Conservation (phyloP, 345 rosid genomes). For the Geranium rotundifolium region DNA sequence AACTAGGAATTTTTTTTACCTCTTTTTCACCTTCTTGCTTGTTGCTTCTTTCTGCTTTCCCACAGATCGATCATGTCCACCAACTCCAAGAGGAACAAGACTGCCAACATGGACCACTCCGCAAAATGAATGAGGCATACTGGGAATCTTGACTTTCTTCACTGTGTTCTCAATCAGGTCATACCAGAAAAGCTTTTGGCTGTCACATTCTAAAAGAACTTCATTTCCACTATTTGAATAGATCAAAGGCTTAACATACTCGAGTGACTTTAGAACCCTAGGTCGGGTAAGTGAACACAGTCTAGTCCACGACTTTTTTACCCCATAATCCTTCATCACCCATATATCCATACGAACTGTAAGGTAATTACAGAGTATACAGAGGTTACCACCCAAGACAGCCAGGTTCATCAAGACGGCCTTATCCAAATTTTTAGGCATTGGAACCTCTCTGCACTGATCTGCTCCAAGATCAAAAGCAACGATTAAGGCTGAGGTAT, state of each 20-base stretch:
- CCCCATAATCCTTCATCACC: slow-evolving; percentile 17
- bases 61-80: too few relatives aligned
- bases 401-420: slow-evolving; percentile 18
- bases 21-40: too few relatives aligned
- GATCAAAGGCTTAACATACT: slow-evolving; percentile 8
- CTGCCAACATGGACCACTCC: too few relatives aligned
- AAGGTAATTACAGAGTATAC: slow-evolving; percentile 10
- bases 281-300: slow-evolving; percentile 7
- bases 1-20: too few relatives aligned
- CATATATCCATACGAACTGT: slow-evolving; percentile 7
- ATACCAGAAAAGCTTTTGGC: too few relatives aligned
- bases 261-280: not conserved
- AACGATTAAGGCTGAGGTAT: slow-evolving; percentile 9
- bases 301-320: slow-evolving; percentile 8
- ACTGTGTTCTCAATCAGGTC: too few relatives aligned
- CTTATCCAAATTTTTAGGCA: slow-evolving; percentile 10
- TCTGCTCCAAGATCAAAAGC: slow-evolving; percentile 19
- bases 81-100: too few relatives aligned
- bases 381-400: slow-evolving; percentile 17
- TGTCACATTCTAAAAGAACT: too few relatives aligned
- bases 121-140: too few relatives aligned
- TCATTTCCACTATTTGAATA: too few relatives aligned
- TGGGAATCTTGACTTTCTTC: too few relatives aligned
- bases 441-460: slow-evolving; percentile 11
- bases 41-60: too few relatives aligned